These are phyloP conservation scores for Acephala macrosclerotiorum DNA, from an alignment of 2,329 filamentous ascomycete species.

Conservation along the genomic window DNA sequence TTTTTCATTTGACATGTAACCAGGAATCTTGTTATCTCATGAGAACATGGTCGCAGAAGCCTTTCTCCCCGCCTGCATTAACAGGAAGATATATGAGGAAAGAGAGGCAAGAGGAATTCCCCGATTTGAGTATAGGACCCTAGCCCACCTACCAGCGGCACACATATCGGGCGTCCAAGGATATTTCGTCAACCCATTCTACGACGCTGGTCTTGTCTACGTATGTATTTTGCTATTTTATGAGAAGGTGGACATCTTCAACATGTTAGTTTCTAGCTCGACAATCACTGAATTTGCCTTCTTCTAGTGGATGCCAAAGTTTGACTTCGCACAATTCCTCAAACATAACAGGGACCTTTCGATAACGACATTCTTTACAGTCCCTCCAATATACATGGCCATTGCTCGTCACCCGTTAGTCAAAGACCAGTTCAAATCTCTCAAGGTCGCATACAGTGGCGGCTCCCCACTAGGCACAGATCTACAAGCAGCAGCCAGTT, in stretches of 20 bases:
- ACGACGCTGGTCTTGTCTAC: constrained; percentile 57
- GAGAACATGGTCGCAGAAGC: constrained; percentile 51
- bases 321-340: constrained; percentile 63
- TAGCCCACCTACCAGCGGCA: constrained; percentile 54
- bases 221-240: too few relatives aligned
- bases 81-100: not conserved
- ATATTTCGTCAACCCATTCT: constrained; percentile 54
- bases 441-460: constrained; percentile 57
- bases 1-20: not conserved
- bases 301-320: constrained; percentile 63
- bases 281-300: too few relatives aligned
- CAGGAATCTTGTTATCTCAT: constrained; percentile 51
- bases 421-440: constrained; percentile 59
- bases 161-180: constrained; percentile 57
- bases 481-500: constrained; percentile 57
- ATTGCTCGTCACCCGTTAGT: constrained; percentile 64
- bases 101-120: constrained; percentile 40
- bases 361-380: constrained; percentile 63
- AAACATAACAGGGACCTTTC: constrained; percentile 56
- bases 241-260: too few relatives aligned
- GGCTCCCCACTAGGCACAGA: constrained; percentile 64
- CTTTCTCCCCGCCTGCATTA: constrained; percentile 39
- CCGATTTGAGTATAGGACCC: constrained; percentile 47
- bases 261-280: too few relatives aligned
- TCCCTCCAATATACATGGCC: constrained; percentile 66